Conservation (phyloP, 2,329 filamentous ascomycete species). For the Corniculantispora saksenae region DNA sequence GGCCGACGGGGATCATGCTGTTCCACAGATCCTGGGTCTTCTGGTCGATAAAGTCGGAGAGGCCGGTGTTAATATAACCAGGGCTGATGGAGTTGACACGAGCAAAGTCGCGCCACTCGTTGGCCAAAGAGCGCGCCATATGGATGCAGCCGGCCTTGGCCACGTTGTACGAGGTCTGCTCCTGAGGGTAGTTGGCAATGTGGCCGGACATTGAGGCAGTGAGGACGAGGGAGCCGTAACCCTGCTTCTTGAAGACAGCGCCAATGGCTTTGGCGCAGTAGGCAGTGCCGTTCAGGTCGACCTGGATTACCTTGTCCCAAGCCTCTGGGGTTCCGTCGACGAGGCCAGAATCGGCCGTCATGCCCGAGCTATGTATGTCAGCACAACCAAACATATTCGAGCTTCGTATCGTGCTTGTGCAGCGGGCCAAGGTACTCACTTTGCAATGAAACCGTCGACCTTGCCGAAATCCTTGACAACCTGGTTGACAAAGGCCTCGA, state of each 20-base stretch:
- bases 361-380: constrained; percentile 52
- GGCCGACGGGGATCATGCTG: constrained; percentile 72
- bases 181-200: constrained; percentile 69
- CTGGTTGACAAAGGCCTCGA: constrained; percentile 58
- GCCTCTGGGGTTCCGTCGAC: constrained; percentile 67
- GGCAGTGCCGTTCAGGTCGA: constrained; percentile 68
- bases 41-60: constrained; percentile 64
- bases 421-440: constrained; percentile 51
- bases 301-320: constrained; percentile 65
- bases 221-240: constrained; percentile 66
- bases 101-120: constrained; percentile 70
- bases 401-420: too few species aligned
- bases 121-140: constrained; percentile 50
- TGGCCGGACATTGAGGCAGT: constrained; percentile 71
- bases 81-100: constrained; percentile 67
- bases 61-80: constrained; percentile 68
- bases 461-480: constrained; percentile 73
- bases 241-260: constrained; percentile 63
- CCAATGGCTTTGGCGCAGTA: constrained; percentile 67
- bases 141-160: constrained; percentile 59
- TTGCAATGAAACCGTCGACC: constrained; percentile 75
- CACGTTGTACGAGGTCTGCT: constrained; percentile 68
- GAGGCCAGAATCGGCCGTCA: constrained; percentile 68
- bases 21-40: constrained; percentile 73
- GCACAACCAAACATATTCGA: too few species aligned